Evolutionary conservation across 2,329 filamentous ascomycete species (phyloP), one percentile per base, ranked within the genome.

Genomic region (Colletotrichum phormii): DNA sequence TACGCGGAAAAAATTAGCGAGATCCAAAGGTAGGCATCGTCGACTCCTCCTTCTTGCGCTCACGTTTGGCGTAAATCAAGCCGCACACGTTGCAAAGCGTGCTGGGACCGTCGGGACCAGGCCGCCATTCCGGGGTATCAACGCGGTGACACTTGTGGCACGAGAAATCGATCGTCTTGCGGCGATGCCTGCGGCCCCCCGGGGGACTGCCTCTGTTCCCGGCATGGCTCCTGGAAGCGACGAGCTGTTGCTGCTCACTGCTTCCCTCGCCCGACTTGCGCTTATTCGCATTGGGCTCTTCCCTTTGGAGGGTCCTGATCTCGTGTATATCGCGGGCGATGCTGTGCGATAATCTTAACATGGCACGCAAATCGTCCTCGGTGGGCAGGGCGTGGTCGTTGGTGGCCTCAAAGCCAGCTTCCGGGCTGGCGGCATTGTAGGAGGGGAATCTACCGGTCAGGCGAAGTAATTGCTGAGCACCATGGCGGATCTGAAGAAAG

Each of bases 1-100:
- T 5, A 22, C 61, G 24, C 24, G 6, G 49, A 64, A 29, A 61
- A 51, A n/a, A 12, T 57, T 11, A 37, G 66, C 9, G 60, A 61
- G 70, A 70, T 5, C 66, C 70, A 49, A 42, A 70, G 1, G 55
- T 57, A 8, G 70, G 70, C 46, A 65, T 55, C 29, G 70, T 61
- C n/a, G 66, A 65, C 37, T 60, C 70, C 31, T 69, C 66, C 29
- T 72, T 70, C 57, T 75, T 75, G 11, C 73, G 74, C 51, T 75
- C 65, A 11, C 77, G 74, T 65, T 80, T 80, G 18, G 78, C 78
- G 66, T 78, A 79, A 18, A 80, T 91, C 75, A 94, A 83, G 53
- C 92, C 92, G 77, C 92, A 94, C 9, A 92, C 92, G 82, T 94
- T 94, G 82, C 92, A 94, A 51, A 94, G 83, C 7, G 92, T 94